Base-by-base conservation (phyloP, 73 alveolate species). In the Paramecium bursaria region DNA sequence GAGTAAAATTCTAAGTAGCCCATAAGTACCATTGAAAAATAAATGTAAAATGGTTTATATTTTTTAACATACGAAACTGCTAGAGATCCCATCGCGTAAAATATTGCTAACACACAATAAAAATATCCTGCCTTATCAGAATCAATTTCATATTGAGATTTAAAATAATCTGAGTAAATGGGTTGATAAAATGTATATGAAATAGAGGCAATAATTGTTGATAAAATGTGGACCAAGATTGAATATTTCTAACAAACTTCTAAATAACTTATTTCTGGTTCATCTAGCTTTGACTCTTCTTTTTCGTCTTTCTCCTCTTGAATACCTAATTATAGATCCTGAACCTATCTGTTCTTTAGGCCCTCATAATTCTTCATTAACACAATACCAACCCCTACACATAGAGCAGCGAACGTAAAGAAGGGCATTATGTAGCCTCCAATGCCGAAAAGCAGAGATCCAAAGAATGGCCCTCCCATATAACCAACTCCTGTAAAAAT, bases 401-500 rank as follows among this genome's bases (percentile, higher is more conserved):
- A 57, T 3, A 33, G 21, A 3, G 11, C 35, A 26, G 76, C 49
- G 21, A 57, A 57, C 30, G 31, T 29, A 57, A 57, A 57, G 27
- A 57, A 57, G 6, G 76, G 76, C 19, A 57, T 29, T 14, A 57
- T 10, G 17, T 29, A 57, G 1, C 49, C 76, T 2, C 76, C 76
- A 14, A 57, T 25, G 6, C 39, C 7, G 31, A 29, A 57, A 29
- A 57, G 17, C 9, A 44, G 29, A 10, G 76, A 57, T 57, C 76
- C 76, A 9, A 57, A 57, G 26, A 57, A 17, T 0, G 76, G 76
- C 26, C 76, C 76, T 57, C 25, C 76, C 4, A 57, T n/a, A 57
- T 29, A 57, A 29, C 76, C 76, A 57, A 57, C 31, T 6, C 51
- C 26, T 57, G 76, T 57, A 6, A 50, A 57, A 6, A 57, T 50